phyloP scores from a whole-genome alignment of 2,329 filamentous ascomycete species.

The Orbilia javanica region DNA sequence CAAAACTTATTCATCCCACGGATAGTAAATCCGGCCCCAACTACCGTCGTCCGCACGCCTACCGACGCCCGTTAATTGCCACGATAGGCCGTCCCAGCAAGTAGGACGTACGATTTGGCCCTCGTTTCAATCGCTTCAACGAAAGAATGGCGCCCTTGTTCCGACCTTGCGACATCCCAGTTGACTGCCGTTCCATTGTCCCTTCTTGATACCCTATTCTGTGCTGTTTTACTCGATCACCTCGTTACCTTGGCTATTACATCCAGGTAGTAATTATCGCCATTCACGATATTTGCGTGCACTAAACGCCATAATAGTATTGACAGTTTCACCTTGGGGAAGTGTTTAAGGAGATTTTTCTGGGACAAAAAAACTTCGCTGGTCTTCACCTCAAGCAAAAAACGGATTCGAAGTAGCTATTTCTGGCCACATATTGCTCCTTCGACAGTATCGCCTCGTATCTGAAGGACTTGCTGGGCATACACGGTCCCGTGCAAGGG shows the following conservation, averaged over 20 bases:
- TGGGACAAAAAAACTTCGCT: slow-evolving; percentile 6
- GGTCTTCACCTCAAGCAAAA: background rate
- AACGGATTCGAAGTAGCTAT: background rate
- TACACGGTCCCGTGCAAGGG: background rate
- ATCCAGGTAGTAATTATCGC: background rate
- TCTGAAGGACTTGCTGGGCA: background rate
- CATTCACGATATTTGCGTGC: background rate
- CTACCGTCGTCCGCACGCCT: background rate
- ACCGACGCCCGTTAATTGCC: background rate
- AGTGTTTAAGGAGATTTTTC: slow-evolving; percentile 4
- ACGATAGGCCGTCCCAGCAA: slow-evolving; percentile 5
- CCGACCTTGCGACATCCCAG: slow-evolving; percentile 54
- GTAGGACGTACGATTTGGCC: slow-evolving; percentile 19
- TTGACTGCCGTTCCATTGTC: slow-evolving; percentile 55
- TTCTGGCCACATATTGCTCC: slow-evolving; percentile 7
- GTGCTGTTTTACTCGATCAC: slow-evolving; percentile 15
- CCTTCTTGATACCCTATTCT: slow-evolving; percentile 49
- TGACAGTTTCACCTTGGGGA: background rate
- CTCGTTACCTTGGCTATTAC: background rate
- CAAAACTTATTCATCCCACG: slow-evolving; percentile 2
- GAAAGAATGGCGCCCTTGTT: slow-evolving; percentile 57
- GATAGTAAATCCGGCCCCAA: slow-evolving; percentile 25
- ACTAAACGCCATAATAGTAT: background rate
- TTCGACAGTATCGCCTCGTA: slow-evolving; percentile 5
- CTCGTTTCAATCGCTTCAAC: slow-evolving; percentile 51